Conservation (phyloP, 805 yeast genomes). For the Ogataea philodendri region DNA sequence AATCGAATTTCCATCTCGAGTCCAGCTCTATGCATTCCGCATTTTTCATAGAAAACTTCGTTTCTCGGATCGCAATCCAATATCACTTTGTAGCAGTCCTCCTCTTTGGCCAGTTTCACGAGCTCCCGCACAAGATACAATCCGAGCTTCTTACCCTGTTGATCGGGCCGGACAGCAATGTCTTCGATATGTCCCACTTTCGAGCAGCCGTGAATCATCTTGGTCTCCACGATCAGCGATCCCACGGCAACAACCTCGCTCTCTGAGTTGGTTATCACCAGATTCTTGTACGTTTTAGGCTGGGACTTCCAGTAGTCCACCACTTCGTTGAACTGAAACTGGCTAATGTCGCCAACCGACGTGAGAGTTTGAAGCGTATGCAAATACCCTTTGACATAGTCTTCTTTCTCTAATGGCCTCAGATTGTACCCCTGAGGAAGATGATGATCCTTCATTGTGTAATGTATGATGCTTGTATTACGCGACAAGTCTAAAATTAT, state of each 20-base stretch:
- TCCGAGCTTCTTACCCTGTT: conserved; percentile 87
- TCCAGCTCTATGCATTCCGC: conserved; percentile 70
- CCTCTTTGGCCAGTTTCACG: conserved; percentile 52
- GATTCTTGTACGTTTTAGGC: conserved; percentile 58
- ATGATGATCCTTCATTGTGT: conserved; percentile 2
- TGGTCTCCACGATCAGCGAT: conserved; percentile 72
- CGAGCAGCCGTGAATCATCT: conserved; percentile 81
- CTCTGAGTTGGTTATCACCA: conserved; percentile 57
- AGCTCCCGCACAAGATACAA: conserved; percentile 59
- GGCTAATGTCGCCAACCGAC: conserved; percentile 71
- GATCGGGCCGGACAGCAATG: conserved; percentile 69
- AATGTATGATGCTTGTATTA: not conserved
- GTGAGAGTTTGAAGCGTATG: conserved; percentile 69
- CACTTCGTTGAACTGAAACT: conserved; percentile 47
- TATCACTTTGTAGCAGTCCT: conserved; percentile 84
- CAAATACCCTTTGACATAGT: conserved; percentile 61
- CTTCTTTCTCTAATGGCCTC: conserved; percentile 54
- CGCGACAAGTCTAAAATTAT: conserved; percentile 4
- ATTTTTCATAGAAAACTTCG: conserved; percentile 82
- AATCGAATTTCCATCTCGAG: conserved; percentile 63
- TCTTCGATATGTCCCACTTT: conserved; percentile 93
- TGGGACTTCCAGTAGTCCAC: conserved; percentile 57
- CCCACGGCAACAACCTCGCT: conserved; percentile 79
- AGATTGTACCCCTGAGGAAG: conserved; percentile 69
- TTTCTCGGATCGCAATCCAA: conserved; percentile 86